Evolutionary conservation across 1,139 yeast genomes (phyloP).

Genomic region (Spathaspora sp.): DNA sequence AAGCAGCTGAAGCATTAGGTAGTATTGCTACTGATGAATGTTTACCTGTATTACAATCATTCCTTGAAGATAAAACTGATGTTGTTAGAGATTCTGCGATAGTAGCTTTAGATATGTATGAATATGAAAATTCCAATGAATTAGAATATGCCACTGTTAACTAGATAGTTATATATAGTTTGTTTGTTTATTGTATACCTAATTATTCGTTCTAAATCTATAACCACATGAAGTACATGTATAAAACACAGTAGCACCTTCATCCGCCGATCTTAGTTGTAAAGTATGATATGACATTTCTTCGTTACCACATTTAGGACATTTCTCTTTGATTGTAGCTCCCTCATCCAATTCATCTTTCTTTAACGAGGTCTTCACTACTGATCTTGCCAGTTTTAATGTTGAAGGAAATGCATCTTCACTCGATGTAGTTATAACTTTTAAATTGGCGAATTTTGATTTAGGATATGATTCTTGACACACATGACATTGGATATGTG

Average conservation of each 20-base stretch:
- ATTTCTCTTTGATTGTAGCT: conserved; percentile 92
- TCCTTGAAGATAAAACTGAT: conserved; percentile 75
- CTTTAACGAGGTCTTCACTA: conserved; percentile 81
- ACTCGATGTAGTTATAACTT: conserved; percentile 83
- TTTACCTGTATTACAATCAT: conserved; percentile 77
- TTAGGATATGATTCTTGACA: conserved; percentile 64
- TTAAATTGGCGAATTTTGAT: conserved; percentile 66
- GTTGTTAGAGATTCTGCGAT: conserved; percentile 96
- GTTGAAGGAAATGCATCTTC: conserved; percentile 92
- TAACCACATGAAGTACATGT: conserved; percentile 93
- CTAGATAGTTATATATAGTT: conserved; percentile 3
- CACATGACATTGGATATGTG: conserved; percentile 59
- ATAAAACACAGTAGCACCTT: conserved; percentile 95
- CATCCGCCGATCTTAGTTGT: conserved; percentile 97
- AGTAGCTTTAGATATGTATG: conserved; percentile 97
- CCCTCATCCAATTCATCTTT: conserved; percentile 86
- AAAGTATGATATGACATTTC: conserved; percentile 97
- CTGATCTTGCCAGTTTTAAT: conserved; percentile 76
- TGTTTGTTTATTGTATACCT: conserved; percentile 4
- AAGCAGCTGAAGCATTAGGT: conserved; percentile 98
- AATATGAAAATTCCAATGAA: conserved; percentile 85
- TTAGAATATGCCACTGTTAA: conserved; percentile 67
- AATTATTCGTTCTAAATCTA: conserved; percentile 90
- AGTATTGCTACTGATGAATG: conserved; percentile 97
- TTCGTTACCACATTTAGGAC: conserved; percentile 97